Percentiles rank a stretch among this genome's conserved stretches.
Conservation (phyloP, 2,329 filamentous ascomycete species). For the Apiospora aurea region DNA sequence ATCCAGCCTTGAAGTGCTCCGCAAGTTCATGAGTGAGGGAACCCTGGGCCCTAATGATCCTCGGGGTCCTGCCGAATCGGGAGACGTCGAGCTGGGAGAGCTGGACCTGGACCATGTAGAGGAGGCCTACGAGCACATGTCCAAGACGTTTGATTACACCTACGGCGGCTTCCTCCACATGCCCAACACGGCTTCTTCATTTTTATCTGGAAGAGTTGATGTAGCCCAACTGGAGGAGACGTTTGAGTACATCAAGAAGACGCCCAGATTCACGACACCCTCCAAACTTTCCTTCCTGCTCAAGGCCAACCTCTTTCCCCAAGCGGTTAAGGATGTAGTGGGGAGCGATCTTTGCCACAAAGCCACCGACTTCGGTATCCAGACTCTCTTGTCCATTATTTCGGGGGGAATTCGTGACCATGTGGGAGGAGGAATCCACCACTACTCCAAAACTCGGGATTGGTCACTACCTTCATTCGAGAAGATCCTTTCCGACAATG, state of each 20-base stretch:
- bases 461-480: constrained; percentile 97
- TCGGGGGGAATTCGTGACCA: constrained; percentile 64
- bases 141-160: constrained; percentile 77
- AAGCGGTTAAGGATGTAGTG: constrained; percentile 83
- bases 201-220: constrained; percentile 62
- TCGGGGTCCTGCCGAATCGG: constrained; percentile 29
- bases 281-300: constrained; percentile 85
- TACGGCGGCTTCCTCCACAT: constrained; percentile 78
- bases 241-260: constrained; percentile 76
- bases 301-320: constrained; percentile 73
- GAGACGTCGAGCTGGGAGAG: constrained; percentile 31
- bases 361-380: constrained; percentile 79
- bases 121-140: constrained; percentile 84
- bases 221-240: constrained; percentile 92
- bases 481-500: constrained; percentile 95
- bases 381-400: constrained; percentile 78
- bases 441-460: constrained; percentile 89
- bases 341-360: constrained; percentile 78
- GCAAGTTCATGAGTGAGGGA: constrained; percentile 89
- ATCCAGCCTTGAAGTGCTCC: constrained; percentile 80
- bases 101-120: constrained; percentile 91
- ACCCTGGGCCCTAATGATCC: constrained; percentile 59
- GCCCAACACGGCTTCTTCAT: constrained; percentile 22
- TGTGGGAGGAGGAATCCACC: constrained; percentile 63
- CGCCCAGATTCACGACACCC: constrained; percentile 91